Percentiles rank a stretch among this genome's conserved stretches.
These are phyloP conservation scores for Talaromyces sp. DNA, from an alignment of 2,329 filamentous ascomycete species.

Conservation along the genomic window DNA sequence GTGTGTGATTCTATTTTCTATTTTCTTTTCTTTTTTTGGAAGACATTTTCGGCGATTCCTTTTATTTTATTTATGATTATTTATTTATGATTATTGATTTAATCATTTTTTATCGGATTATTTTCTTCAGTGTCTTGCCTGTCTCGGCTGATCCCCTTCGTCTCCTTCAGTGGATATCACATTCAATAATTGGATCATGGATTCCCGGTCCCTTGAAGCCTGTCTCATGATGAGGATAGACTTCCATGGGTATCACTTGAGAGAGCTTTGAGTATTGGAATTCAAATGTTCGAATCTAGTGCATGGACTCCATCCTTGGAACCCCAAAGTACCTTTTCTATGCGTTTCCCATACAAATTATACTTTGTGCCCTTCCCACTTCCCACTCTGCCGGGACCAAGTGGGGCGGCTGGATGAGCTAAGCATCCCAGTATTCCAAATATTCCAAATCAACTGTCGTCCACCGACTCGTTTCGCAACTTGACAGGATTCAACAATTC, in stretches of 20 bases:
- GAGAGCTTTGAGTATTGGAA: too few species aligned
- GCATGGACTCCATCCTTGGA: too few species aligned
- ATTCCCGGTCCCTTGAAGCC: not conserved
- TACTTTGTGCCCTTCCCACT: not conserved
- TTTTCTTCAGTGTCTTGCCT: not conserved
- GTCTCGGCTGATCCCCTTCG: not conserved
- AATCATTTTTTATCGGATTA: too few species aligned
- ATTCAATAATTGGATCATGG: not conserved
- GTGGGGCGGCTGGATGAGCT: slow-evolving; percentile 13
- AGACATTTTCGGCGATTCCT: not conserved
- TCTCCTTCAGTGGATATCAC: not conserved
- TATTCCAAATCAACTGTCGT: slow-evolving; percentile 16
- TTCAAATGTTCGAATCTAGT: too few species aligned
- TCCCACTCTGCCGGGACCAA: not conserved
- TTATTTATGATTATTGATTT: not conserved
- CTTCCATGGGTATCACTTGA: too few species aligned
- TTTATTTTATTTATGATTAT: not conserved
- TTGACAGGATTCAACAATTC: slow-evolving; percentile 14
- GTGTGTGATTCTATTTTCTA: not conserved
- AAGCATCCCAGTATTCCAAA: slow-evolving; percentile 15
- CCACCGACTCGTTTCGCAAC: slow-evolving; percentile 3
- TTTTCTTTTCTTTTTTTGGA: not conserved
- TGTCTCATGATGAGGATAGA: too few species aligned
- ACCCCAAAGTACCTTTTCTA: not conserved
- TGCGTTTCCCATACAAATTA: not conserved